phyloP scores from a whole-genome alignment of 306 rosid genomes.

The Rosa multiflora region DNA sequence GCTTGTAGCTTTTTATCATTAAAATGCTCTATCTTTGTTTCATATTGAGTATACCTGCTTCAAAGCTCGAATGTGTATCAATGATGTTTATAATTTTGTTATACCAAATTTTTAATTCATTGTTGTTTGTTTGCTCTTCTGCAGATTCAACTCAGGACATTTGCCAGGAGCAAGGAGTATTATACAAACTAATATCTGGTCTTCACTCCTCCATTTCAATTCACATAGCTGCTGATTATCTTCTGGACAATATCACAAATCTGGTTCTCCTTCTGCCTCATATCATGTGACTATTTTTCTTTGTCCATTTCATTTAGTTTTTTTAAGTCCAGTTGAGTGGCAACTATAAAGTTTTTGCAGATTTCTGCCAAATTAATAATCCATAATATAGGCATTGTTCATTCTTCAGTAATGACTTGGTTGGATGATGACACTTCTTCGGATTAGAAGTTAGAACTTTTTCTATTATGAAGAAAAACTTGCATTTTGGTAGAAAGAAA shows the following conservation, averaged over 20 bases:
- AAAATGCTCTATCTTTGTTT: background rate
- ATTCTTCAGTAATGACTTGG: too few relatives aligned
- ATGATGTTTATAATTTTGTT: background rate
- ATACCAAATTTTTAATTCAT: too few relatives aligned
- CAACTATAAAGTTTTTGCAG: too few relatives aligned
- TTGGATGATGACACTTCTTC: too few relatives aligned
- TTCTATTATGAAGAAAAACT: too few relatives aligned
- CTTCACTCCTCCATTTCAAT: slow-evolving; percentile 70
- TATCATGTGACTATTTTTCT: background rate
- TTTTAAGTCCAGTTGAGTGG: too few relatives aligned
- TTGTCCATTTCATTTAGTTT: background rate
- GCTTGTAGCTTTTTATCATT: too few relatives aligned
- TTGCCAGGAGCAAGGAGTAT: slow-evolving; percentile 54
- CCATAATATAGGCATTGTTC: too few relatives aligned
- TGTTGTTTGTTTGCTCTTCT: slow-evolving; percentile 1
- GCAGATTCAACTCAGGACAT: slow-evolving; percentile 48
- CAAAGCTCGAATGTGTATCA: background rate
- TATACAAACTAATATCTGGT: slow-evolving; percentile 68
- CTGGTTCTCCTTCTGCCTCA: slow-evolving; percentile 29
- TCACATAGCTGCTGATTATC: slow-evolving; percentile 64
- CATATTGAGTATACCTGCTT: background rate
- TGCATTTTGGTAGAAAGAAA: too few relatives aligned
- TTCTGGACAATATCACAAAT: slow-evolving; percentile 50
- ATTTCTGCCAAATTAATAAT: too few relatives aligned
- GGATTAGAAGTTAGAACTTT: too few relatives aligned